Percentiles rank a stretch among this genome's conserved stretches.
Conservation (phyloP, 345 rosid genomes). For the Brassica cretica region DNA sequence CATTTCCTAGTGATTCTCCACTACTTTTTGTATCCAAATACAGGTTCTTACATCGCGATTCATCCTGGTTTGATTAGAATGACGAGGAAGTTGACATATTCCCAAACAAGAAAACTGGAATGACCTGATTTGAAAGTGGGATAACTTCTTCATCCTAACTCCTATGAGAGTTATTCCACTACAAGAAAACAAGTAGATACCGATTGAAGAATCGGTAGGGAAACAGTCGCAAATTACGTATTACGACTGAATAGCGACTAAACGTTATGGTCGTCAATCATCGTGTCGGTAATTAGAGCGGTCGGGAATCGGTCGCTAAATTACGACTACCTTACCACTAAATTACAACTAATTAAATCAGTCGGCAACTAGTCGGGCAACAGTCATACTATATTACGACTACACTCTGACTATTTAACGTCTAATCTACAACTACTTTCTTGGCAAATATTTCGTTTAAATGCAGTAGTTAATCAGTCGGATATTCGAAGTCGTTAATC, state of each 20-base stretch:
- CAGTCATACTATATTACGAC: not conserved
- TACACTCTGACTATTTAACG: not conserved
- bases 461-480: not conserved
- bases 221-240: not conserved
- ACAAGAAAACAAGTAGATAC: not conserved
- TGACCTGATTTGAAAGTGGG: no score
- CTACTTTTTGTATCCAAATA: no score
- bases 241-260: not conserved
- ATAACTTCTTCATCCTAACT: no score
- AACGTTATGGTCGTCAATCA: not conserved
- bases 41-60: no score
- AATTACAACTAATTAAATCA: not conserved
- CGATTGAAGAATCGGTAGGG: not conserved
- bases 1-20: no score
- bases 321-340: not conserved
- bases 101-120: no score
- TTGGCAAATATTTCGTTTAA: not conserved
- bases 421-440: not conserved
- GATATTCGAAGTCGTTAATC: not conserved
- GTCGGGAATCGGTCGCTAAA: not conserved
- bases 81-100: no score
- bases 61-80: no score
- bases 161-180: no score
- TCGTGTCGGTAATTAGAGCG: not conserved
- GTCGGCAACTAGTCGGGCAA: not conserved